Base-by-base conservation (phyloP, 192 early-diverging fungal species). In the Phycomyces nitens region DNA sequence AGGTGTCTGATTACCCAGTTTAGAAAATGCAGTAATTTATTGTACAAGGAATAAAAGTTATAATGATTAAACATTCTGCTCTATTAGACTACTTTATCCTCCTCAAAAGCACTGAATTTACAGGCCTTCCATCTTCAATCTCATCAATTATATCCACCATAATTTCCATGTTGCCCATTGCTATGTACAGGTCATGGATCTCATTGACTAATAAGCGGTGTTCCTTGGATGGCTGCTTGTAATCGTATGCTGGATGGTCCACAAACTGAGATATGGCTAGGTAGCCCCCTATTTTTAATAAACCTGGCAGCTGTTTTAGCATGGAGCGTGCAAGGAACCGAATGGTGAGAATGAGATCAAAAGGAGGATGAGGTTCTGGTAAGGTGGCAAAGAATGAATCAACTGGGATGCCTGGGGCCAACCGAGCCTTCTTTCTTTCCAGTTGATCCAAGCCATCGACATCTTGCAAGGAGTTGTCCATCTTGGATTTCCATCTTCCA, bases 231-330 rank as follows among this genome's bases (percentile, higher is more conserved):
- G 77, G 77, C 14, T 71, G 54, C n/a, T 61, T 21, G 47, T 75
- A 78, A 10, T 39, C 27, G 57, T 65, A 53, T 0, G 22, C 38
- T 16, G 26, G 41, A 27, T 65, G 56, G 42, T 78, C 58, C 5
- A 78, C 69, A 61, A 78, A 78, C 40, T 75, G 74, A 20, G 73
- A 75, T 12, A 78, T 52, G 15, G 75, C 56, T 12, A 78, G 23
- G 43, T 62, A 72, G n/a, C 77, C 77, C 6, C 73, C 73, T 2
- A 69, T 60, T 14, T 66, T 66, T 26, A 78, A 44, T 6, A 75
- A 50, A 9, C n/a, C 20, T n/a, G 61, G 55, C 11, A 78, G 52
- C 14, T 53, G 29, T 3, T n/a, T 22, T 20, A 72, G 60, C 18
- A 78, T 41, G 14, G 74, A 44, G 16, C 77, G 53, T 3, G 39